Conservation (phyloP, 345 rosid genomes). For the Gossypium mustelinum region DNA sequence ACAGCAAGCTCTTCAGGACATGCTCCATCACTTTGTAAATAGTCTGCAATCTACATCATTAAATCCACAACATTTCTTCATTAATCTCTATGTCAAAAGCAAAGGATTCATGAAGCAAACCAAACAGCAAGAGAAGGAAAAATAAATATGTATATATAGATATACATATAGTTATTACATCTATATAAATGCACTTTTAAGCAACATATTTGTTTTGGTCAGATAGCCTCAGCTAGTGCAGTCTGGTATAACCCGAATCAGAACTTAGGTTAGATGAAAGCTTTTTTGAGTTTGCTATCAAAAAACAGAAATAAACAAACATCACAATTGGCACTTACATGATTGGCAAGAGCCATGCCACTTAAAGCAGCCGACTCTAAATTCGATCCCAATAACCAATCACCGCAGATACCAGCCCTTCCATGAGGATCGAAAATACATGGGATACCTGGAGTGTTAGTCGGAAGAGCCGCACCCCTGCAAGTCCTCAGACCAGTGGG, state of each 20-base stretch:
- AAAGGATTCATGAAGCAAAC: background rate
- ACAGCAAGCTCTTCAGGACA: constrained; percentile 55
- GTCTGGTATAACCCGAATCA: background rate
- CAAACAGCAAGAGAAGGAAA: background rate
- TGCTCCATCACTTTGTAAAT: constrained; percentile 46
- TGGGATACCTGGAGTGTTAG: constrained; percentile 60
- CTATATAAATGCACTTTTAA: background rate
- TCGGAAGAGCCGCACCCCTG: constrained; percentile 97
- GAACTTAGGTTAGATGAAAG: background rate
- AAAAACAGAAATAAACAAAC: background rate
- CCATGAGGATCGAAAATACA: constrained; percentile 85
- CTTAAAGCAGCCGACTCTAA: constrained; percentile 85
- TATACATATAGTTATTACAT: background rate
- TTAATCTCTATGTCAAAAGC: background rate
- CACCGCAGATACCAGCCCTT: constrained; percentile 92
- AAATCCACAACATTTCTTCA: background rate
- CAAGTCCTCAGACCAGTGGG: background rate
- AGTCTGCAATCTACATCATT: constrained; percentile 58
- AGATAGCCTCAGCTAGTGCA: background rate
- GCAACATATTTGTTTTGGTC: background rate
- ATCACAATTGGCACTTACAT: constrained; percentile 38
- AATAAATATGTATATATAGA: background rate
- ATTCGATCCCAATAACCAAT: constrained; percentile 85
- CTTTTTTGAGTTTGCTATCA: background rate
- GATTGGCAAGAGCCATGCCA: constrained; percentile 76